Evolutionary conservation across 331 rosid genomes (phyloP), one percentile per base, ranked within the genome.

Genomic region (Quercus lobata): DNA sequence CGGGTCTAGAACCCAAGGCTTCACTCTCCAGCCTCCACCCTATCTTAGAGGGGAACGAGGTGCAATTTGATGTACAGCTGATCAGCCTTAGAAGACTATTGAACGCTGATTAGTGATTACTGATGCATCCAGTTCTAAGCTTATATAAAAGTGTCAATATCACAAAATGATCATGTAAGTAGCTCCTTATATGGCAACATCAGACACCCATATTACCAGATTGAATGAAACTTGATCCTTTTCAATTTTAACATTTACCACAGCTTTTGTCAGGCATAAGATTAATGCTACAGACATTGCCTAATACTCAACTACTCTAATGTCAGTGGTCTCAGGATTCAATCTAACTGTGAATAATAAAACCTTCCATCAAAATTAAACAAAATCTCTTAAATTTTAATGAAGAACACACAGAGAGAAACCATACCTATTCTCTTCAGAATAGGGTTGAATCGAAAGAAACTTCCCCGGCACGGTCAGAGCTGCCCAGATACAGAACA

Each of bases 361-460:
- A 61, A 60, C 49, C 44, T 5, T 52, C 32, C 11, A 25, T 18
- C 54, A 30, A 65, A 30, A 29, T 17, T 0, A 30, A 65, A 65
- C 11, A 32, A 2, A 29, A 29, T 29, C 21, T 29, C 41, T 7
- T 25, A 4, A 72, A 76, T 41, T 69, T 74, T 21, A 57, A 76
- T 22, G 10, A 24, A 35, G 22, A 41, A 52, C 22, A 37, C 19
- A 27, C 19, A 3, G 22, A 9, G 69, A 58, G 58, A 34, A 1
- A 11, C 3, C 61, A 70, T 82, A 94, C 98, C 94, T 89, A 81
- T 94, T 94, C 85, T 92, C 98, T 34, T 90, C 97, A 53, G 98
- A 88, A 41, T 92, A 57, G 14, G 96, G 97, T 69, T 85, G 92
- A 75, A 92, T 92, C 14, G 96, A 92, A 49, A 81, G 87, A 82